These are phyloP conservation scores for Oropetium thomaeum DNA, from an alignment of 176 grass and related monocot genomes.

Conservation along the genomic window DNA sequence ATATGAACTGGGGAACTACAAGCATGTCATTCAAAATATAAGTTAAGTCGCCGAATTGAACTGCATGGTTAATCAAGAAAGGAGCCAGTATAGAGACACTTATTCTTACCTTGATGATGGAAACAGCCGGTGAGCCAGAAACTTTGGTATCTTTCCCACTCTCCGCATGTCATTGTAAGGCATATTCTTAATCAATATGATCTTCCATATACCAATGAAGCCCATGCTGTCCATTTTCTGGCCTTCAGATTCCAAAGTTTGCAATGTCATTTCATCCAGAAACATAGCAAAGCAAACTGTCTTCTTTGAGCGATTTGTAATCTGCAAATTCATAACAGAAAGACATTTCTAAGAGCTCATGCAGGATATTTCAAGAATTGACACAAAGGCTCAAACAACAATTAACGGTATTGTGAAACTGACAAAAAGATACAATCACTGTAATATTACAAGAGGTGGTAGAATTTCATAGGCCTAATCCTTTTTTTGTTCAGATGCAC, in stretches of 20 bases:
- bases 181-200: constrained; percentile 89
- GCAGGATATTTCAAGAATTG: not conserved
- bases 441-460: not conserved
- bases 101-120: constrained; percentile 79
- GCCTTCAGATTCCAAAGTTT: constrained; percentile 87
- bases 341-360: constrained; percentile 14
- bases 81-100: constrained; percentile 4
- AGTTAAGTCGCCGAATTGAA: constrained; percentile 8
- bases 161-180: constrained; percentile 91
- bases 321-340: constrained; percentile 52
- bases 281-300: constrained; percentile 99
- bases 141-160: constrained; percentile 96
- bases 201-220: constrained; percentile 94
- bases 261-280: constrained; percentile 86
- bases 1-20: not conserved
- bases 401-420: not conserved
- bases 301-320: constrained; percentile 93
- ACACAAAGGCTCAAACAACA: not conserved
- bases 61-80: not conserved
- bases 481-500: not conserved
- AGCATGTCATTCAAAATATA: not conserved
- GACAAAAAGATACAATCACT: constrained; percentile 4
- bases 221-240: constrained; percentile 71
- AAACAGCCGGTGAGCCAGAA: constrained; percentile 92
- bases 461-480: not conserved